Percentiles rank a stretch among this genome's conserved stretches.
These are phyloP conservation scores for Aspergillus sp. DNA, from an alignment of 2,329 filamentous ascomycete genomes.

Conservation along the genomic window DNA sequence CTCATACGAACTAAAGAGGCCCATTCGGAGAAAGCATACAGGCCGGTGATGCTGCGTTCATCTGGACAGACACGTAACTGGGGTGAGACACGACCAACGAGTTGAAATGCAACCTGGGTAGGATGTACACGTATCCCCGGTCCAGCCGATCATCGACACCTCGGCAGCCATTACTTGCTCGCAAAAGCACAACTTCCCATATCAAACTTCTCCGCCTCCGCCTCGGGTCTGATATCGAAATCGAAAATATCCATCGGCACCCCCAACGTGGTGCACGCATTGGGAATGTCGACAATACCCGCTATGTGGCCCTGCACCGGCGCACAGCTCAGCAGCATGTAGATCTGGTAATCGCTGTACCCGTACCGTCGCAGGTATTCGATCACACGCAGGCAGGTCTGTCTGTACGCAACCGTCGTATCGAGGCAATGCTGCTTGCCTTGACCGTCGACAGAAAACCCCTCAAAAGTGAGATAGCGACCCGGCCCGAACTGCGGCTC, in stretches of 20 bases:
- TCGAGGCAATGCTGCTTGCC: conserved; percentile 88
- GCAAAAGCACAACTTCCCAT: conserved; percentile 63
- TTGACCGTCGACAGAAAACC: conserved; percentile 78
- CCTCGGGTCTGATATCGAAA: conserved; percentile 72
- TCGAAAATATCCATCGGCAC: conserved; percentile 91
- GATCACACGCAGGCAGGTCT: conserved; percentile 67
- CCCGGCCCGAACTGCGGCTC: conserved; percentile 81
- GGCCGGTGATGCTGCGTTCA: too few relatives aligned
- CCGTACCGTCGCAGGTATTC: conserved; percentile 70
- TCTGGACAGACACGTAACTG: too few relatives aligned
- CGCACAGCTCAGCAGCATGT: conserved; percentile 74
- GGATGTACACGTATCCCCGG: too few relatives aligned
- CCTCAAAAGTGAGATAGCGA: conserved; percentile 75
- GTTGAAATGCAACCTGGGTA: too few relatives aligned
- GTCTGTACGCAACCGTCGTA: conserved; percentile 74
- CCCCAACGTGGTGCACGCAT: conserved; percentile 81
- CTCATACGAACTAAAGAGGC: too few relatives aligned
- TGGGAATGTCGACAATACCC: conserved; percentile 83
- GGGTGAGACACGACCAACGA: too few relatives aligned
- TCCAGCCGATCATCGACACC: too few relatives aligned
- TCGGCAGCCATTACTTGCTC: too few relatives aligned
- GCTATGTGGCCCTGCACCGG: conserved; percentile 82
- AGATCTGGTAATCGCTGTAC: conserved; percentile 67
- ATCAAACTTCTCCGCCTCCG: conserved; percentile 52
- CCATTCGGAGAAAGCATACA: too few relatives aligned